Evolutionary conservation across 1,139 yeast species (phyloP).

Genomic region (Scheffersomyces stambukii): DNA sequence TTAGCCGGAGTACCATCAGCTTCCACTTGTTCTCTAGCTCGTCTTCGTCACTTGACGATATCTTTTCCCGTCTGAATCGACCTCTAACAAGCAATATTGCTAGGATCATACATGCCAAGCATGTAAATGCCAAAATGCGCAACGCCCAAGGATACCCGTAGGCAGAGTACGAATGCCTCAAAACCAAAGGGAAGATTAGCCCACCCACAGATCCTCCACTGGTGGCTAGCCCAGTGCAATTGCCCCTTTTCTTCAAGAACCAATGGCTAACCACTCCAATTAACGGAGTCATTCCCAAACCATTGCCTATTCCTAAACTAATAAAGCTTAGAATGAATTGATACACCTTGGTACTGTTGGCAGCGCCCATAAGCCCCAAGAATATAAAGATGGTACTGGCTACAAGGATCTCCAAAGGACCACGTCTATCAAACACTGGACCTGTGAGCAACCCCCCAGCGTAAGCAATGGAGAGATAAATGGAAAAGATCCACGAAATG

Average conservation of each 20-base stretch:
- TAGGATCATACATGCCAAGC: constrained; percentile 34
- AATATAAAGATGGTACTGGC: constrained; percentile 41
- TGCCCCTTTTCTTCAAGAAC: constrained; percentile 50
- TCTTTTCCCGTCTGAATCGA: constrained; percentile 25
- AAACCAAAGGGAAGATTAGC: constrained; percentile 53
- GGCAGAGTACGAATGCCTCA: constrained; percentile 46
- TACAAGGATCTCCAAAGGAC: constrained; percentile 40
- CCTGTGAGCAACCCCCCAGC: constrained; percentile 50
- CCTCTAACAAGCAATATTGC: constrained; percentile 46
- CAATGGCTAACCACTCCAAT: constrained; percentile 59
- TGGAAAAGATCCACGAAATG: constrained; percentile 65
- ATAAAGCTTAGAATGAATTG: constrained; percentile 55
- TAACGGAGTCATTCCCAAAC: constrained; percentile 53
- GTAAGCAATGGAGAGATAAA: constrained; percentile 55
- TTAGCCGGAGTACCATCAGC: constrained; percentile 4
- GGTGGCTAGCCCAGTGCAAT: constrained; percentile 55
- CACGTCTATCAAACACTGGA: constrained; percentile 45
- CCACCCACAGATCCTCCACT: constrained; percentile 68
- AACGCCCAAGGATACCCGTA: constrained; percentile 64
- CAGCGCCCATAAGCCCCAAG: constrained; percentile 49
- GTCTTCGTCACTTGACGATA: background rate
- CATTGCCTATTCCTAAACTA: constrained; percentile 52
- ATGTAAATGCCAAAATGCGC: constrained; percentile 49
- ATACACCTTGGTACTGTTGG: constrained; percentile 43
- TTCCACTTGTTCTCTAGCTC: constrained; percentile 1